Evolutionary conservation across 208 protist genomes (phyloP).

Genomic region (Wallacemonas sp.): DNA sequence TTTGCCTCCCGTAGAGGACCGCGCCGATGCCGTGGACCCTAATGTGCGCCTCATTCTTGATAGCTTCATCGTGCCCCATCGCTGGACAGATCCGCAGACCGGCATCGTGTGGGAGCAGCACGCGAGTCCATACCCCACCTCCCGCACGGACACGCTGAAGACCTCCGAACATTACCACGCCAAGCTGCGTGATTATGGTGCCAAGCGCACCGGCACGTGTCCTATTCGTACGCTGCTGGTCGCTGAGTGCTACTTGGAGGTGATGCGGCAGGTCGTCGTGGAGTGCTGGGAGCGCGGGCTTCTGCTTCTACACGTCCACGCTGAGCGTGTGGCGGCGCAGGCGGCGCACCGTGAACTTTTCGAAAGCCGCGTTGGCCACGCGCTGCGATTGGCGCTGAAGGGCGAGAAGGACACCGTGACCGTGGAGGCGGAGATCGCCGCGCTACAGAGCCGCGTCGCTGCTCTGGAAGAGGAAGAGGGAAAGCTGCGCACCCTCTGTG

Average conservation of each 20-base stretch:
- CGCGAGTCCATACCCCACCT: constrained; percentile 63
- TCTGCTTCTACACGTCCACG: constrained; percentile 78
- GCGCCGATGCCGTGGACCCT: constrained; percentile 41
- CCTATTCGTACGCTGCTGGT: constrained; percentile 73
- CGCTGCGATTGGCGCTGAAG: constrained; percentile 83
- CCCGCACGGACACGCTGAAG: constrained; percentile 73
- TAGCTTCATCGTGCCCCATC: constrained; percentile 79
- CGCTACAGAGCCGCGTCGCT: constrained; percentile 40
- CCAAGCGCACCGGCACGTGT: constrained; percentile 66
- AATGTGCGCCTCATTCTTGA: constrained; percentile 86
- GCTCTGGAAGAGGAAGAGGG: constrained; percentile 66
- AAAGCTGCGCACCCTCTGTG: constrained; percentile 53
- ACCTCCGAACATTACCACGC: constrained; percentile 54
- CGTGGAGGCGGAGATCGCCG: constrained; percentile 61
- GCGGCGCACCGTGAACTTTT: constrained; percentile 77
- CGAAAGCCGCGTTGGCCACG: constrained; percentile 85
- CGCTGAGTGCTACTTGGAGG: constrained; percentile 86
- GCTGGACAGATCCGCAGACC: constrained; percentile 56
- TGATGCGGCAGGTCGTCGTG: constrained; percentile 80
- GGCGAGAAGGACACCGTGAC: constrained; percentile 79
- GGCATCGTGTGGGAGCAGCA: constrained; percentile 84
- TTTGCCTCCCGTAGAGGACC: constrained; percentile 23
- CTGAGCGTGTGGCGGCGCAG: constrained; percentile 75
- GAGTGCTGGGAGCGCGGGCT: constrained; percentile 88
- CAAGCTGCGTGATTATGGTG: constrained; percentile 32